Conservation (phyloP, 176 grass and related monocot species). For the Phoenix dactylifera region DNA sequence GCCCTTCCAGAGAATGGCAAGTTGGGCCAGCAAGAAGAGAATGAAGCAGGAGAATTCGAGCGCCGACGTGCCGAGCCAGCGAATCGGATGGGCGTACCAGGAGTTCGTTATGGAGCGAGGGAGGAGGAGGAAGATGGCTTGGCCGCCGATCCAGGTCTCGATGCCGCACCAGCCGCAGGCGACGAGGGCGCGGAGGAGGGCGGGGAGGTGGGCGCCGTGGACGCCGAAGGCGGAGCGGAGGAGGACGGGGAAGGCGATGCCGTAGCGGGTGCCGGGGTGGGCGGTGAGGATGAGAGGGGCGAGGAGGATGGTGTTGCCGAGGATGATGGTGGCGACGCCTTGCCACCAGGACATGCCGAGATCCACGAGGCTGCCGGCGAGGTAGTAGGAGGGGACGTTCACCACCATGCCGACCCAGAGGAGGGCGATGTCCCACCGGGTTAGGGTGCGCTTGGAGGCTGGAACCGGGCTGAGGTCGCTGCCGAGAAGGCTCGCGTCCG, state of each 20-base stretch:
- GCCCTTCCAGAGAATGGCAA: slow-evolving; percentile 28
- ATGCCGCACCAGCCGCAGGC: slow-evolving; percentile 42
- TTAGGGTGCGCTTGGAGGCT: not conserved
- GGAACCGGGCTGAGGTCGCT: not conserved
- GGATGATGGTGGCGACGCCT: slow-evolving; percentile 4
- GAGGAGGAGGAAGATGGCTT: slow-evolving; percentile 24
- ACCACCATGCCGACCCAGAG: slow-evolving; percentile 14
- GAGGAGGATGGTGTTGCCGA: slow-evolving; percentile 2
- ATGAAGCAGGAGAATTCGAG: slow-evolving; percentile 31
- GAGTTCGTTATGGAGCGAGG: slow-evolving; percentile 13
- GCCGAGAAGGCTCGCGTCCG: not conserved
- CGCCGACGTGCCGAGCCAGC: slow-evolving; percentile 28
- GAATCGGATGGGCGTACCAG: slow-evolving; percentile 5
- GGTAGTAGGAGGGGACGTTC: slow-evolving; percentile 14
- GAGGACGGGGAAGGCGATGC: slow-evolving; percentile 9
- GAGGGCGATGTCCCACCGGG: slow-evolving; percentile 2
- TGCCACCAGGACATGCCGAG: slow-evolving; percentile 31
- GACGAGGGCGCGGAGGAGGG: slow-evolving; percentile 25
- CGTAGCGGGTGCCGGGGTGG: slow-evolving; percentile 8
- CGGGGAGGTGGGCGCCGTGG: slow-evolving; percentile 6
- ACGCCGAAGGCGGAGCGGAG: slow-evolving; percentile 12
- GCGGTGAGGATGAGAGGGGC: not conserved
- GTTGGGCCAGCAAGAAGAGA: slow-evolving; percentile 20
- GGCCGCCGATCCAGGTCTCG: slow-evolving; percentile 36
- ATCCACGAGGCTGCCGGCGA: slow-evolving; percentile 17